These are phyloP conservation scores for Rhizopus microsporus DNA, from an alignment of 371 early-diverging fungal genomes.

Conservation along the genomic window DNA sequence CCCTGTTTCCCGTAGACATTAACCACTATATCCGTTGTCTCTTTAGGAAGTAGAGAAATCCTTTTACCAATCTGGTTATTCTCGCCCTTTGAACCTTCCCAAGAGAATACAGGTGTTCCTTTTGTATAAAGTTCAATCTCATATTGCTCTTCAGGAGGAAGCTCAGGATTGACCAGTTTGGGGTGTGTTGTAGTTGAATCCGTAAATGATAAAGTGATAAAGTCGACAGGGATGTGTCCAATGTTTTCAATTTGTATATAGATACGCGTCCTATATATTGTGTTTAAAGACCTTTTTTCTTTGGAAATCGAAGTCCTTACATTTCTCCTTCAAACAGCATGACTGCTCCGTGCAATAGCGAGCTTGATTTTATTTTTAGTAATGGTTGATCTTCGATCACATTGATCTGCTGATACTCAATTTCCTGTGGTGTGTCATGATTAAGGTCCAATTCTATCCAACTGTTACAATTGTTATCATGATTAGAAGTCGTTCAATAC, in stretches of 20 bases:
- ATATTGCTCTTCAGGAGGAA: constrained; percentile 75
- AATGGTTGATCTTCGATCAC: constrained; percentile 76
- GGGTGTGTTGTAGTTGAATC: constrained; percentile 63
- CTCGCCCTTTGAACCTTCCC: constrained; percentile 52
- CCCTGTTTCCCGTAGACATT: constrained; percentile 78
- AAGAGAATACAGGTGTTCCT: constrained; percentile 67
- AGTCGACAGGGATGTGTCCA: constrained; percentile 72
- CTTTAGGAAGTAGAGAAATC: constrained; percentile 60
- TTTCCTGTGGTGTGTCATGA: neutral
- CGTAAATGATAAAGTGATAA: constrained; percentile 68
- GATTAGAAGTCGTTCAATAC: neutral
- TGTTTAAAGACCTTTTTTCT: neutral
- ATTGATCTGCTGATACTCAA: constrained; percentile 12
- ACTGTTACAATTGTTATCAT: neutral
- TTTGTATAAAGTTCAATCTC: constrained; percentile 75
- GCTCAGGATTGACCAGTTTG: constrained; percentile 50
- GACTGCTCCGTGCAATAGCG: constrained; percentile 67
- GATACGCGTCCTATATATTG: constrained; percentile 54
- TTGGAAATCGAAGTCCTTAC: constrained; percentile 30
- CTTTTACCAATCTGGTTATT: constrained; percentile 39
- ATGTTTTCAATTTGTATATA: constrained; percentile 73
- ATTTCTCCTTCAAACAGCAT: constrained; percentile 86
- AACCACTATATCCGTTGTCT: constrained; percentile 55
- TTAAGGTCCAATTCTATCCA: neutral
- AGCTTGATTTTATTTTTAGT: constrained; percentile 64